Conservation (phyloP, 495 filamentous ascomycete genomes). For the Penicillium longicatenatum region DNA sequence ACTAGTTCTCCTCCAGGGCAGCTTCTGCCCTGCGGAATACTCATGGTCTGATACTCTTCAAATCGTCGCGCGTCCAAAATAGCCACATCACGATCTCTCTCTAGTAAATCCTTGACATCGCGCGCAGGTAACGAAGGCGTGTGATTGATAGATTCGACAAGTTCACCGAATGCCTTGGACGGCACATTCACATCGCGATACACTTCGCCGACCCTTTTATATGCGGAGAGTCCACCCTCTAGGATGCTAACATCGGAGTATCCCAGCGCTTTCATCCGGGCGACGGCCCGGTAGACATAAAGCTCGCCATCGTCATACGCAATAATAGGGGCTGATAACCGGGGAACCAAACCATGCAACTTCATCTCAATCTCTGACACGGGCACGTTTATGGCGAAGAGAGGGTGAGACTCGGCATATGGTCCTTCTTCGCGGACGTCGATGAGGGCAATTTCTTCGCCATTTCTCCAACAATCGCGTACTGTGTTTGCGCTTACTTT, state of each 20-base stretch:
- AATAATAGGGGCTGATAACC: slow-evolving; percentile 17
- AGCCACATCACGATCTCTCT: slow-evolving; percentile 18
- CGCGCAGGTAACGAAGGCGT: slow-evolving; percentile 28
- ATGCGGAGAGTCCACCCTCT: slow-evolving; percentile 24
- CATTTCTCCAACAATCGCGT: slow-evolving; percentile 21
- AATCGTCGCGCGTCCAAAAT: slow-evolving; percentile 29
- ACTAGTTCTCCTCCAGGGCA: slow-evolving; percentile 31
- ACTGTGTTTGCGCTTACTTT: background rate
- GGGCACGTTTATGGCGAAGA: slow-evolving; percentile 27
- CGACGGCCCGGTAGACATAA: slow-evolving; percentile 20
- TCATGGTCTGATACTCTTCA: slow-evolving; percentile 30
- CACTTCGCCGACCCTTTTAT: slow-evolving; percentile 24
- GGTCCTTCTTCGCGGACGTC: slow-evolving; percentile 32
- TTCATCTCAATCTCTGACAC: slow-evolving; percentile 27
- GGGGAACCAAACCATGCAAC: slow-evolving; percentile 20
- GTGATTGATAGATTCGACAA: slow-evolving; percentile 31
- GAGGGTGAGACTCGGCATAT: slow-evolving; percentile 24
- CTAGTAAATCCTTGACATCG: slow-evolving; percentile 22
- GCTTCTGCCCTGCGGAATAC: slow-evolving; percentile 29
- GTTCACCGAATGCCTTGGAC: slow-evolving; percentile 33
- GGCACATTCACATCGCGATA: slow-evolving; percentile 34
- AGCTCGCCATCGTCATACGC: slow-evolving; percentile 28
- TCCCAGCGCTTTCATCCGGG: slow-evolving; percentile 18
- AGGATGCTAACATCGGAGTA: slow-evolving; percentile 23
- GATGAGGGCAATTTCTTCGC: slow-evolving; percentile 22